Base-by-base conservation (phyloP, 164 flowering plant genomes). In the Vitis rupestris region DNA sequence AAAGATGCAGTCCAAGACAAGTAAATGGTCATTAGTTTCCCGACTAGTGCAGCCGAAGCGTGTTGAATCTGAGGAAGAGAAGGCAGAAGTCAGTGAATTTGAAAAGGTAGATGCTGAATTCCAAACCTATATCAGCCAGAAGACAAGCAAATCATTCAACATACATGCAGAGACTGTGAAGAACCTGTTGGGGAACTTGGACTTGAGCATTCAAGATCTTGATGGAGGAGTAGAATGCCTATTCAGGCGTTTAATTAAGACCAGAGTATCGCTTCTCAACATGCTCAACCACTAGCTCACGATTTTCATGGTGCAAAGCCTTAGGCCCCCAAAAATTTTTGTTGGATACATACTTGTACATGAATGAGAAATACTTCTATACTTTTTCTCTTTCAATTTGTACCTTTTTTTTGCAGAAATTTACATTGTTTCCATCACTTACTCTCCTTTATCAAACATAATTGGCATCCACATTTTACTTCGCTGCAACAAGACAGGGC, bases 191-290 rank as follows among this genome's bases (percentile, higher is more conserved):
- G 44, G 49, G 9, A 47, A 67, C 9, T 51, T 74, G 58, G 83
- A 70, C 30, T 57, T 44, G n/a, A 55, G 66, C 77, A 72, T 79
- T 65, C 75, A 74, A 68, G 78, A 79, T 63, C 37, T 76, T 47
- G 79, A 79, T 61, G 79, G 78, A 58, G 79, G 70, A 14, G 44
- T 78, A 30, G 81, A 80, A 9, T n/a, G 57, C 65, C 59, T 84
- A 3, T 68, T 48, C 23, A 67, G 84, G 67, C 59, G 55, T 23
- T 65, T 84, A 44, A 69, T 82, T 61, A 76, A 77, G 69, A 72
- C 74, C 52, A 63, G 85, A 66, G 83, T 79, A 9, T 72, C 82
- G 14, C 67, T 81, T 63, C 83, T 81, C 50, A 80, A 84, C 70
- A 73, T 70, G n/a, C 48, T 75, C 19, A 81, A 62, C 47, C 71